A percentile compares a stretch with the other conserved stretches of the same genome.
Conservation (phyloP, 306 rosid genomes). For the Cucurbita pepo region DNA sequence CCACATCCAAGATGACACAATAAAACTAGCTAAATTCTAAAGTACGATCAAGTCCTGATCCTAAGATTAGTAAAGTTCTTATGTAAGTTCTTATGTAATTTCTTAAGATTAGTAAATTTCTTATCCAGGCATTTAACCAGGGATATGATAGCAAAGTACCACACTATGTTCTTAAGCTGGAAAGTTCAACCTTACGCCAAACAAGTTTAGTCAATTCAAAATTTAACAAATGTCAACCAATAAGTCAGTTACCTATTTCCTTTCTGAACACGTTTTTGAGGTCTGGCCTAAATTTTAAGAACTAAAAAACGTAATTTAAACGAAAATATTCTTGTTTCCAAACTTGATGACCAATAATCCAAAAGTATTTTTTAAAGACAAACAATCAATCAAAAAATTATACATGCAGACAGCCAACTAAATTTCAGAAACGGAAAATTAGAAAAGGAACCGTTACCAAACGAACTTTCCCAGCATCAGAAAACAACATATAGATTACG, state of each 20-base stretch:
- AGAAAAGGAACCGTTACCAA: not conserved
- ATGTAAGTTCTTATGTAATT: no score
- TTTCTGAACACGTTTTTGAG: not conserved
- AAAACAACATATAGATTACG: not conserved
- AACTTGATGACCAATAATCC: not conserved
- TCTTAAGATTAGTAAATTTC: no score
- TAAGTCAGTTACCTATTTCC: not conserved
- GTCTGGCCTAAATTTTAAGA: not conserved
- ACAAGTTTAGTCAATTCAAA: not conserved
- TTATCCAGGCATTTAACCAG: not conserved
- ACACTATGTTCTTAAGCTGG: not conserved
- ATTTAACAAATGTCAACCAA: not conserved
- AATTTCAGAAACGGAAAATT: not conserved
- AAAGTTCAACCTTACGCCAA: not conserved
- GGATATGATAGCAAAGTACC: not conserved
- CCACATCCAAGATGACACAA: not conserved
- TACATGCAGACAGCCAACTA: not conserved
- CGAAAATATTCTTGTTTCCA: not conserved
- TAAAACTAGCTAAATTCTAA: not conserved
- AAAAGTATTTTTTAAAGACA: not conserved
- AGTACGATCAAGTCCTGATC: not conserved
- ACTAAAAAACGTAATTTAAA: not conserved
- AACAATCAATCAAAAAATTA: not conserved
- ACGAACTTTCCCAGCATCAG: not conserved
- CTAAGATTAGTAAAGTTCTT: no score